Base-by-base conservation (phyloP, 495 filamentous ascomycete species). In the Podospora appendiculata region DNA sequence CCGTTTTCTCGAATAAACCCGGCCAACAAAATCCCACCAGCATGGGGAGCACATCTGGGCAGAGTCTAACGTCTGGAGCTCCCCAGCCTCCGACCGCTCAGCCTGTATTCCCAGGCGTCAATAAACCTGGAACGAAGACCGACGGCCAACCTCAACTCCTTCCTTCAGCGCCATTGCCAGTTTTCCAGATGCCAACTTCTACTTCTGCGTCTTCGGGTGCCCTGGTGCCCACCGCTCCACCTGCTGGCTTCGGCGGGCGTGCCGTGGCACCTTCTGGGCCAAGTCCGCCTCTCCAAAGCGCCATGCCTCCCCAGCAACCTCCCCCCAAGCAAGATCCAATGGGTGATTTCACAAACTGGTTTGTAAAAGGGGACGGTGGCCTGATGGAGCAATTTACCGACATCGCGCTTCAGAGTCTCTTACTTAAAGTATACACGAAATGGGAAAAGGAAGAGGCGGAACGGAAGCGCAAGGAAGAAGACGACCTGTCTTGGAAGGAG, bases 331-430 rank as follows among this genome's bases (percentile, higher is more conserved):
- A 48, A 4, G 70, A 77, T 41, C 48, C 56, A 6, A 64, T 76
- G 55, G 64, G 56, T 12, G 63, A 69, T 36, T 69, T 77, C 11
- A 63, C 73, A 14, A 64, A 62, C n/a, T 77, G 74, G 74, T 72
- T 69, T 38, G 71, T 74, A 47, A 54, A 58, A 18, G 74, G 62
- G 11, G 74, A 77, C 41, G 57, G 46, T n/a, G 74, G 74, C 8
- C 32, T 76, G 11, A 60, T 76, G 59, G 66, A 70, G 16, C 52
- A 68, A 9, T 67, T 76, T 32, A 56, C 64, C 43, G 49, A 63
- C 17, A 40, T 56, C 34, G 61, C 65, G 1, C 59, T 77, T n/a
- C 64, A 67, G 14, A 49, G 70, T 8, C 38, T 76, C 12, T 55
- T 78, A 8, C 55, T 53, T 8, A 42, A 57, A 3, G 54, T 61